phyloP scores from a whole-genome alignment of 441 rosid species.

The Populus hybrid region DNA sequence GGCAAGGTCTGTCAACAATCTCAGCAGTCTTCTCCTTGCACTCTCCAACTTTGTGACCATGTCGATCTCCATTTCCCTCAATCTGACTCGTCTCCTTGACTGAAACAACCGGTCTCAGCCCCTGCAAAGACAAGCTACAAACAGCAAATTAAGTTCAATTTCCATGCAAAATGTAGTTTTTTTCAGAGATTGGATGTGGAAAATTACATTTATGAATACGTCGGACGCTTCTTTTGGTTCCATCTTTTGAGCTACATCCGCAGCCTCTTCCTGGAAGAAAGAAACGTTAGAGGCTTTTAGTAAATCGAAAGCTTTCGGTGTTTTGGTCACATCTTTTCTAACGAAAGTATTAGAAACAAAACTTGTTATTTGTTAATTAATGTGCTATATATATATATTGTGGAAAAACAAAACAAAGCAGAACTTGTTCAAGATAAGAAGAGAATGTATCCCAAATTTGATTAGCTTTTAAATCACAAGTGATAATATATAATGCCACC shows the following conservation, averaged over 20 bases:
- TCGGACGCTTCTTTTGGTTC: conserved; percentile 29
- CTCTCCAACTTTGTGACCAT: background rate
- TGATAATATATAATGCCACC: no score
- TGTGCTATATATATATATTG: no score
- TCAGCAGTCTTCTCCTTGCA: background rate
- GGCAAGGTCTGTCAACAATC: conserved; percentile 29
- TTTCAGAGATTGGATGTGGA: background rate
- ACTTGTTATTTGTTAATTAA: background rate
- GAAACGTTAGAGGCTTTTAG: no score
- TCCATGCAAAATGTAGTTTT: background rate
- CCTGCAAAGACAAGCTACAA: conserved; percentile 13
- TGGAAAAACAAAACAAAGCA: no score
- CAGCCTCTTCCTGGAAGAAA: conserved; percentile 37
- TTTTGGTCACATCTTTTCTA: no score
- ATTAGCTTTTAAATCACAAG: no score
- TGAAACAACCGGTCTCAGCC: background rate
- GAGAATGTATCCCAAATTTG: no score
- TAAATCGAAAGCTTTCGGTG: no score
- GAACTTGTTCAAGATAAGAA: no score
- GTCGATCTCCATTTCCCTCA: conserved; percentile 4
- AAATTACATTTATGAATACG: conserved; percentile 20
- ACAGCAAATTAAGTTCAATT: background rate
- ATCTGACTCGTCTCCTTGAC: background rate
- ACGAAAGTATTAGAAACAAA: no score
- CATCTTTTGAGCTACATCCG: conserved; percentile 34